Conservation (phyloP, 164 flowering plant genomes). For the Berberis vulgaris region DNA sequence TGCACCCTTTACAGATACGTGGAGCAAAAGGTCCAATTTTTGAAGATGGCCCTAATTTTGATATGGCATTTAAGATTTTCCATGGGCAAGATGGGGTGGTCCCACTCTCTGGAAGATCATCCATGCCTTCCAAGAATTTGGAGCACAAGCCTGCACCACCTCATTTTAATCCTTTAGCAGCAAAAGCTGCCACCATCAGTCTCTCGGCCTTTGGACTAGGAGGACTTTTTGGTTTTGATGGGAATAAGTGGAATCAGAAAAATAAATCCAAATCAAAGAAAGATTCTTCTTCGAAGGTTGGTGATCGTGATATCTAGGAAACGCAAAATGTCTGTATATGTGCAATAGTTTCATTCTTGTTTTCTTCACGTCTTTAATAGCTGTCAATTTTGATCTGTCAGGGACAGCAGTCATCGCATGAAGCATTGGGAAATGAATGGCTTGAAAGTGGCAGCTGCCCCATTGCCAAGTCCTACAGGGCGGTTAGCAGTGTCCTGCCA, state of each 20-base stretch:
- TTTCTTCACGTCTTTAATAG: no score
- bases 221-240: slow-evolving; percentile 67
- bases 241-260: slow-evolving; percentile 46
- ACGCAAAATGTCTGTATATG: no score
- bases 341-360: no score
- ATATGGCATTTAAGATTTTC: slow-evolving; percentile 56
- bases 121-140: slow-evolving; percentile 7
- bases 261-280: slow-evolving; percentile 36
- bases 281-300: slow-evolving; percentile 36
- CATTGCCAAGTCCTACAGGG: slow-evolving; percentile 73
- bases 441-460: slow-evolving; percentile 76
- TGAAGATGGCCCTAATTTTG: slow-evolving; percentile 78
- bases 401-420: slow-evolving; percentile 49
- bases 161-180: slow-evolving; percentile 60
- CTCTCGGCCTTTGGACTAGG: slow-evolving; percentile 67
- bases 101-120: slow-evolving; percentile 45
- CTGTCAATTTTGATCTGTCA: slow-evolving; percentile 13
- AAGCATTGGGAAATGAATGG: slow-evolving; percentile 72
- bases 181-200: slow-evolving; percentile 64
- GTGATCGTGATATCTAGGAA: neutral
- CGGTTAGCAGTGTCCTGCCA: slow-evolving; percentile 59
- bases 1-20: slow-evolving; percentile 20
- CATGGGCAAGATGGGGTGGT: slow-evolving; percentile 83
- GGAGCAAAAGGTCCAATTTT: slow-evolving; percentile 78
- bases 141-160: slow-evolving; percentile 28